Evolutionary conservation across 768 basidiomycete species (phyloP).

Genomic region (Rhizopogon sp.): DNA sequence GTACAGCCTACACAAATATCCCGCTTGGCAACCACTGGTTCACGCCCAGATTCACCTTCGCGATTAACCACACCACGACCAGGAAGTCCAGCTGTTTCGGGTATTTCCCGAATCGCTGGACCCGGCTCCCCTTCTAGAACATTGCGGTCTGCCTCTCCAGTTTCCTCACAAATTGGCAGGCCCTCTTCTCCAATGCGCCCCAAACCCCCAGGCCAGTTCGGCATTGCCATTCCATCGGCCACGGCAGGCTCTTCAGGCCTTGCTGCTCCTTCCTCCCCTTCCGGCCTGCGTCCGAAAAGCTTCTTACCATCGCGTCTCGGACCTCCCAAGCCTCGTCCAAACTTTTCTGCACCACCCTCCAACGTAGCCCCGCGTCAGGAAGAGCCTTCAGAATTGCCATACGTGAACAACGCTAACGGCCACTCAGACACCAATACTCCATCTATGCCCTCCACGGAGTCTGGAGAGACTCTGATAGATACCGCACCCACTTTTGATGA

Average conservation of each 20-base stretch:
- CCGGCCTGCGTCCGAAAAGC: slow-evolving; percentile 54
- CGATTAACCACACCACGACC: slow-evolving; percentile 41
- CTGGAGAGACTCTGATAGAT: slow-evolving; percentile 30
- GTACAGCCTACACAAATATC: slow-evolving; percentile 44
- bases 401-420: slow-evolving; percentile 16
- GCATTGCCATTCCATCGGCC: slow-evolving; percentile 15
- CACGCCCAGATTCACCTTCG: slow-evolving; percentile 49
- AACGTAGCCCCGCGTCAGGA: slow-evolving; percentile 20
- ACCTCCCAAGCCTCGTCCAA: slow-evolving; percentile 51
- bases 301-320: slow-evolving; percentile 73
- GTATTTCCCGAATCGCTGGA: slow-evolving; percentile 36
- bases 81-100: slow-evolving; percentile 39
- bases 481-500: slow-evolving; percentile 22
- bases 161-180: slow-evolving; percentile 32
- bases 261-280: slow-evolving; percentile 28
- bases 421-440: slow-evolving; percentile 10
- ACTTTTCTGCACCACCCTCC: slow-evolving; percentile 14
- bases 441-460: slow-evolving; percentile 16
- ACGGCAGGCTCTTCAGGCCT: slow-evolving; percentile 15
- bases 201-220: slow-evolving; percentile 36
- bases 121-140: slow-evolving; percentile 36
- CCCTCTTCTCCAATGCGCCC: slow-evolving; percentile 47
- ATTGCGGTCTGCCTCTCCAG: slow-evolving; percentile 33
- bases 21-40: slow-evolving; percentile 41
- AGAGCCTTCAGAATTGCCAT: slow-evolving; percentile 27